Evolutionary conservation across 139 green algal species (phyloP).

Genomic region (Chlamydomonas sp.): DNA sequence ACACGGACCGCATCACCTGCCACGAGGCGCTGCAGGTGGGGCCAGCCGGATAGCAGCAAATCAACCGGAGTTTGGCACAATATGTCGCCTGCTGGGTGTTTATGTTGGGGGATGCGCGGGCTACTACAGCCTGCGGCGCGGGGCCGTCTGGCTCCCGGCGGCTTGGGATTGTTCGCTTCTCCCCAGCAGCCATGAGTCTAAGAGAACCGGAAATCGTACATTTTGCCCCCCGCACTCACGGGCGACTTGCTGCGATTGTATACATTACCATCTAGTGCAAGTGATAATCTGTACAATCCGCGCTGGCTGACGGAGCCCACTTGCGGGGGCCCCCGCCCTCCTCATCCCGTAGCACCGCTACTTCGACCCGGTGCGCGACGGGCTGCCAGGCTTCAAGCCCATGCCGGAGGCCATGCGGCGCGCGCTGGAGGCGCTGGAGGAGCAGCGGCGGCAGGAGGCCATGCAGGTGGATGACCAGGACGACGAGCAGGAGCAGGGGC

Average conservation of each 20-base stretch:
- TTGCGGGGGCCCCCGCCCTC: conserved; percentile 50
- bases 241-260: too few relatives aligned
- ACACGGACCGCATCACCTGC: conserved; percentile 90
- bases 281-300: too few relatives aligned
- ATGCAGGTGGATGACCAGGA: background rate
- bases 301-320: conserved; percentile 56
- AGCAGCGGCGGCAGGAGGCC: background rate
- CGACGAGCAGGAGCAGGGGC: conserved; percentile 1
- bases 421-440: conserved; percentile 6
- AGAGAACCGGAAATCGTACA: too few relatives aligned
- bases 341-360: background rate
- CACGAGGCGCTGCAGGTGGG: conserved; percentile 88
- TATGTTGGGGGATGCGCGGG: too few relatives aligned
- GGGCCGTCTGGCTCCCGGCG: too few relatives aligned
- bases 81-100: background rate
- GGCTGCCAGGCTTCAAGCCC: conserved; percentile 37
- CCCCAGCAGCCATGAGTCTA: too few relatives aligned
- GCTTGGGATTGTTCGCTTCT: too few relatives aligned
- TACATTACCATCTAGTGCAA: too few relatives aligned
- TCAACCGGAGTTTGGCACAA: background rate
- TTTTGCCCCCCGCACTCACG: too few relatives aligned
- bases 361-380: conserved; percentile 28
- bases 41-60: background rate
- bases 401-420: conserved; percentile 16
- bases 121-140: too few relatives aligned